Percentiles rank a stretch among this genome's conserved stretches.
phyloP scores from a whole-genome alignment of 192 early-diverging fungal genomes.

The Umbelopsis isabellina region DNA sequence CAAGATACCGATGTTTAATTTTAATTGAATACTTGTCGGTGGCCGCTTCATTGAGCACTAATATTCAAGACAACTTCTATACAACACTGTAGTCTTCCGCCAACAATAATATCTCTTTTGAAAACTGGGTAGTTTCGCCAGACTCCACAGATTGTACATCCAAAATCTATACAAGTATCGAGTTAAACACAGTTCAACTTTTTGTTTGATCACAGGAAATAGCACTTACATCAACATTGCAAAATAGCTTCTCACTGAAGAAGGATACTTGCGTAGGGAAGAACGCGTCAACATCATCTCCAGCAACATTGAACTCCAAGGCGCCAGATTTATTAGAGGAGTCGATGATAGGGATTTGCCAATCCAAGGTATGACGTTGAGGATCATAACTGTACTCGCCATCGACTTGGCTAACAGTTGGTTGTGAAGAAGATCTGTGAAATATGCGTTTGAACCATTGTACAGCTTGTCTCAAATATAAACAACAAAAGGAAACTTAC shows the following conservation, averaged over 20 bases:
- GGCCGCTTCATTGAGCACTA: not conserved
- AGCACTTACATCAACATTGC: conserved; percentile 68
- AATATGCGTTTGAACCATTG: not conserved
- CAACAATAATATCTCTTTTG: conserved; percentile 69
- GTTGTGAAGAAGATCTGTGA: conserved; percentile 63
- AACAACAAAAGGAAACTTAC: conserved; percentile 46
- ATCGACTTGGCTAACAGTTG: conserved; percentile 79
- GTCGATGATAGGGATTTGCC: conserved; percentile 86
- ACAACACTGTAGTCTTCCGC: conserved; percentile 86
- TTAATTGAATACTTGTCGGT: conserved; percentile 17
- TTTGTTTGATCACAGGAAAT: not conserved
- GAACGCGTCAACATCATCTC: conserved; percentile 78
- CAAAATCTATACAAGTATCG: conserved; percentile 46
- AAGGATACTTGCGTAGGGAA: conserved; percentile 90
- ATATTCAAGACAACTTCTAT: conserved; percentile 43
- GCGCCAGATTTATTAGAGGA: conserved; percentile 74
- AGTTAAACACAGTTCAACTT: not conserved
- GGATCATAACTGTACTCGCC: conserved; percentile 82
- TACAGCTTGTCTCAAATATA: not conserved
- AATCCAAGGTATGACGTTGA: conserved; percentile 72
- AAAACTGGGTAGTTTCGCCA: conserved; percentile 68
- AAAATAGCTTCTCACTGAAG: conserved; percentile 68
- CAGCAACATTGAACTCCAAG: conserved; percentile 82
- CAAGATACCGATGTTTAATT: conserved; percentile 15
- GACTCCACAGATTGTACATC: conserved; percentile 56